Base-by-base conservation (phyloP, 2,329 filamentous ascomycete genomes). In the Paecilomyces formosus region DNA sequence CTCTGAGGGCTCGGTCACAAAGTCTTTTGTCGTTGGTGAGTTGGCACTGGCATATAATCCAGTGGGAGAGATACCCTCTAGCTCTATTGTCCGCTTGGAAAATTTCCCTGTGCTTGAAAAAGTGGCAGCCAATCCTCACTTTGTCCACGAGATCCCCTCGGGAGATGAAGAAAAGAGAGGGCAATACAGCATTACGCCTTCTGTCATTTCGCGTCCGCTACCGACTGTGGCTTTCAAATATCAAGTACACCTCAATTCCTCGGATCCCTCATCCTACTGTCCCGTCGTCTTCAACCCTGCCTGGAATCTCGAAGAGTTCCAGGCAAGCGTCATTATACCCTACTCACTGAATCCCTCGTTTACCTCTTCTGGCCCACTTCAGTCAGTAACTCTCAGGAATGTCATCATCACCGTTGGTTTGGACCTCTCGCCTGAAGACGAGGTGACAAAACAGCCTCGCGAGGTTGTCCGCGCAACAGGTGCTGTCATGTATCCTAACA, bases 121-220 rank as follows among this genome's bases (percentile, higher is more conserved):
- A 68, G 92, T 99, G 58, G 92, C 92, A 0, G 92, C 92, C 1
- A 99, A 99, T 72, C 90, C 91, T 51, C 89, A 92, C 58, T 96
- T 97, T 74, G 86, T 97, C 55, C 85, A 87, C 31, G 88, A 91
- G 64, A 79, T 83, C 0, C 69, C 80, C 1, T 61, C 61, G 39
- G 68, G 66, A 3, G 63, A 64, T 0, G 85, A 88, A 9, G 75
- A 78, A 31, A 86, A 83, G 59, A 82, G 88, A 3, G 92, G 95
- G 59, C 88, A 93, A 69, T 99, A 95, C 75, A 84, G 79, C 0
- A 78, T 99, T 31, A 85, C 92, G 61, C 76, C 94, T 6, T 81
- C 85, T 13, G 85, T 87, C 69, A 83, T 97, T 63, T 77, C 81
- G 61, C 85, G 87, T 66, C 87, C 90, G 24, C 67, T 70, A 21